These are phyloP conservation scores for Solanum piurae DNA, from an alignment of 257 asterid genomes.

Conservation along the genomic window DNA sequence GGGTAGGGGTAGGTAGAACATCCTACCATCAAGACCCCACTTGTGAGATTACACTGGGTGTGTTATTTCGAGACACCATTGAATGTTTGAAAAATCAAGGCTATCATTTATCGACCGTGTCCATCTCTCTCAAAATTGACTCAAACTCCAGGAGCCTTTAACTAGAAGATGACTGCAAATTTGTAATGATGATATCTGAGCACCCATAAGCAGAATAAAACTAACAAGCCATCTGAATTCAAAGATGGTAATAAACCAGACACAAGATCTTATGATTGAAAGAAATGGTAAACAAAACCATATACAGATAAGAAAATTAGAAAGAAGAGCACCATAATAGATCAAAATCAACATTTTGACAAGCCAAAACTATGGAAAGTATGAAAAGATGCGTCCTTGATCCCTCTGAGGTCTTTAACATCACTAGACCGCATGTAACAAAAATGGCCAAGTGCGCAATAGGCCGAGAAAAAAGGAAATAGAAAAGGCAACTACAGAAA, in stretches of 20 bases:
- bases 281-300: neutral
- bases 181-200: neutral
- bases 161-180: neutral
- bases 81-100: neutral
- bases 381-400: neutral
- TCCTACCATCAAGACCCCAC: neutral
- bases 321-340: neutral
- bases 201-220: conserved; percentile 34
- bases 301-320: neutral
- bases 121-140: neutral
- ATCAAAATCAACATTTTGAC: neutral
- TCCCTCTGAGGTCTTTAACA: neutral
- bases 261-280: neutral
- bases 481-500: neutral
- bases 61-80: neutral
- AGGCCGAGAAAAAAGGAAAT: neutral
- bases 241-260: neutral
- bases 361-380: neutral
- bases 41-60: neutral
- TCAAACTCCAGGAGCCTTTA: neutral
- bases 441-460: neutral
- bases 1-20: neutral
- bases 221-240: neutral
- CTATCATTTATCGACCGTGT: neutral
- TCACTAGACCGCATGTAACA: neutral